phyloP scores from a whole-genome alignment of 2,329 filamentous ascomycete species.

The Pseudohalonectria lignicola region DNA sequence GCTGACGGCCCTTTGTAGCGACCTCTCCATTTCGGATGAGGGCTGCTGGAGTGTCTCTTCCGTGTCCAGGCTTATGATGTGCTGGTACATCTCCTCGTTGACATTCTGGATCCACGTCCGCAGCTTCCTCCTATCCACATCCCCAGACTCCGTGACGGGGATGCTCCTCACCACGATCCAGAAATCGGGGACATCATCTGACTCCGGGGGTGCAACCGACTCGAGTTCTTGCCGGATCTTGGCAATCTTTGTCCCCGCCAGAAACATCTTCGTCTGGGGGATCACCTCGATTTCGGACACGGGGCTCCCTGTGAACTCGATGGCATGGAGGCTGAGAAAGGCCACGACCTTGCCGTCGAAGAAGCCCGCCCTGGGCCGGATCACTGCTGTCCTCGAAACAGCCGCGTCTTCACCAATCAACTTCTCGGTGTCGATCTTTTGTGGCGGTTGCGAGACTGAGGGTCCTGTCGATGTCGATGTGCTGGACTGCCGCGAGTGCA shows the following conservation, averaged over 20 bases:
- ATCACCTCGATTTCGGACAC: conserved; percentile 23
- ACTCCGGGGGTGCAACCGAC: conserved; percentile 20
- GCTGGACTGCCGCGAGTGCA: conserved; percentile 13
- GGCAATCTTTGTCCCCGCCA: conserved; percentile 28
- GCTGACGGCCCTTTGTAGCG: conserved; percentile 25
- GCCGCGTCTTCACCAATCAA: conserved; percentile 22
- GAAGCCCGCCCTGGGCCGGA: conserved; percentile 35
- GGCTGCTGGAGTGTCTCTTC: conserved; percentile 23
- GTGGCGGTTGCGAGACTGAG: conserved; percentile 5
- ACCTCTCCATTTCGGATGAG: conserved; percentile 23
- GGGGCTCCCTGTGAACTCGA: conserved; percentile 16
- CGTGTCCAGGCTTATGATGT: conserved; percentile 30
- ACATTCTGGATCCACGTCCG: conserved; percentile 45
- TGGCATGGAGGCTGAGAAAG: conserved; percentile 25
- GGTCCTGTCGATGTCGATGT: conserved; percentile 2
- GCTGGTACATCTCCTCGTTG: conserved; percentile 31
- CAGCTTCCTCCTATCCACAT: conserved; percentile 29
- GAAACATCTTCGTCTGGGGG: conserved; percentile 23
- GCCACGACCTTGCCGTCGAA: conserved; percentile 38
- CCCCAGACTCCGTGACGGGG: conserved; percentile 26
- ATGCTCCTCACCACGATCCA: conserved; percentile 37
- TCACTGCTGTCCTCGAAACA: conserved; percentile 28
- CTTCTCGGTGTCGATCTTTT: conserved; percentile 7
- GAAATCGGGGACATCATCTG: conserved; percentile 29
- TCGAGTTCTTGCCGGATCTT: conserved; percentile 24